These are phyloP conservation scores for Calonectria hongkongensis DNA, from an alignment of 2,329 filamentous ascomycete genomes.

Conservation along the genomic window DNA sequence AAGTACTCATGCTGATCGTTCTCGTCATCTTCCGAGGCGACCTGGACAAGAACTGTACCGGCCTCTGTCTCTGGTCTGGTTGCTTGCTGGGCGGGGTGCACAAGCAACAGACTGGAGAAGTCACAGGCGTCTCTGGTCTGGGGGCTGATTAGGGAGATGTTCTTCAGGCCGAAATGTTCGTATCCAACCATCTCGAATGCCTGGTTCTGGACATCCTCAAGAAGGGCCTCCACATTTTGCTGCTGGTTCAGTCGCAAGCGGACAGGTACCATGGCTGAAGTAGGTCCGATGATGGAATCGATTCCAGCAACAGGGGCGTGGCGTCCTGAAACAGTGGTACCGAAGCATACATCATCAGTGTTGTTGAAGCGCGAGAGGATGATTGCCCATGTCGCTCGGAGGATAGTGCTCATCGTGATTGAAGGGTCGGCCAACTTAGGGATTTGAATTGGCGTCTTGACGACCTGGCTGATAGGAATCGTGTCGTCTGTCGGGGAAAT, in stretches of 20 bases:
- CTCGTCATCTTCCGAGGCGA: background rate
- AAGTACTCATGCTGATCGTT: conserved; percentile 4
- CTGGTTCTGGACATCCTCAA: conserved; percentile 57
- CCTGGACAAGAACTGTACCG: background rate
- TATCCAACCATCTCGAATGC: conserved; percentile 37
- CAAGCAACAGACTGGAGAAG: conserved; percentile 34
- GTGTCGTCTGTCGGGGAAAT: conserved; percentile 64
- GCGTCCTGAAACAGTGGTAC: conserved; percentile 65
- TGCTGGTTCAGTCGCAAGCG: conserved; percentile 52
- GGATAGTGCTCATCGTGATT: conserved; percentile 36
- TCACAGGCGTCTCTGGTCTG: conserved; percentile 20
- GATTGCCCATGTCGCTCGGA: conserved; percentile 68
- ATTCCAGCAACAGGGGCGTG: conserved; percentile 46
- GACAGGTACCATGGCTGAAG: conserved; percentile 58
- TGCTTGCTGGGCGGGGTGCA: conserved; percentile 26
- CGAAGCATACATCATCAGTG: conserved; percentile 63
- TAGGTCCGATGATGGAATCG: conserved; percentile 48
- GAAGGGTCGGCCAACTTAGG: background rate
- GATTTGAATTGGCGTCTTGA: background rate
- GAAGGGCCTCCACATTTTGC: conserved; percentile 59
- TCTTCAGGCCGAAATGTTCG: conserved; percentile 43
- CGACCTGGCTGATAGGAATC: conserved; percentile 66
- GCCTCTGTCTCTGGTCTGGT: background rate
- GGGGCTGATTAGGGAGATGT: conserved; percentile 43
- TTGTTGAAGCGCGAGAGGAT: conserved; percentile 69